Conservation (phyloP, 352 stramenopile genomes). For the Phytophthora vignae region DNA sequence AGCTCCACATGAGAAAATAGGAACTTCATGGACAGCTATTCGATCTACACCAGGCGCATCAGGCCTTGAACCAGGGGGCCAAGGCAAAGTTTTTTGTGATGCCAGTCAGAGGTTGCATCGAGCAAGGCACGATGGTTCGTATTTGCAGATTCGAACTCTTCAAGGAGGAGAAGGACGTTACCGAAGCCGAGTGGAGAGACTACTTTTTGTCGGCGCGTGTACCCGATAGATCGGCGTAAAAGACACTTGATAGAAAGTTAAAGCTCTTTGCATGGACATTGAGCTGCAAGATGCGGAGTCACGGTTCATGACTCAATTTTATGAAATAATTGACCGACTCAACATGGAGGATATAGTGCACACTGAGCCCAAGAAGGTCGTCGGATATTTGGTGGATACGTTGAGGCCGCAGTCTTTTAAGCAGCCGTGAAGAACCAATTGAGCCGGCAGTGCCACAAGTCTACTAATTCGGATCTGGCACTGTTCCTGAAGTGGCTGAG, state of each 20-base stretch:
- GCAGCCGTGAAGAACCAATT: conserved; percentile 14
- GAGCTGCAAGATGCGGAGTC: conserved; percentile 12
- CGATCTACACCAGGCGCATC: conserved; percentile 13
- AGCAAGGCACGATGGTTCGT: conserved; percentile 4
- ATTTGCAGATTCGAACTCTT: conserved; percentile 4
- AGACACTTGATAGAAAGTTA: background rate
- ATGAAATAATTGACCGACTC: conserved; percentile 20
- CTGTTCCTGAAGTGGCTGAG: background rate
- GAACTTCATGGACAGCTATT: conserved; percentile 20
- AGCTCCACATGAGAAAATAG: conserved; percentile 10
- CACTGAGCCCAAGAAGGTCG: conserved; percentile 6
- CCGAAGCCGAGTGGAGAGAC: background rate
- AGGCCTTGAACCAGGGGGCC: conserved; percentile 16
- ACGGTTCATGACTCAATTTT: conserved; percentile 6
- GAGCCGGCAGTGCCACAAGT: conserved; percentile 9
- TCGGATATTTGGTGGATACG: conserved; percentile 6
- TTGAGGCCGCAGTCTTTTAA: background rate
- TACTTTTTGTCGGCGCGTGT: background rate
- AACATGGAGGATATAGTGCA: conserved; percentile 25
- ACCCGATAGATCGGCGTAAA: background rate
- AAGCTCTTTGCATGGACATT: background rate
- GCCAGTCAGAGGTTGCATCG: conserved; percentile 1
- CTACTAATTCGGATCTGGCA: background rate
- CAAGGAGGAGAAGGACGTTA: conserved; percentile 6
- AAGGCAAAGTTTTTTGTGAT: conserved; percentile 1